These are phyloP conservation scores for Fonsecaea multimorphosa DNA, from an alignment of 2,329 filamentous ascomycete genomes.

Conservation along the genomic window DNA sequence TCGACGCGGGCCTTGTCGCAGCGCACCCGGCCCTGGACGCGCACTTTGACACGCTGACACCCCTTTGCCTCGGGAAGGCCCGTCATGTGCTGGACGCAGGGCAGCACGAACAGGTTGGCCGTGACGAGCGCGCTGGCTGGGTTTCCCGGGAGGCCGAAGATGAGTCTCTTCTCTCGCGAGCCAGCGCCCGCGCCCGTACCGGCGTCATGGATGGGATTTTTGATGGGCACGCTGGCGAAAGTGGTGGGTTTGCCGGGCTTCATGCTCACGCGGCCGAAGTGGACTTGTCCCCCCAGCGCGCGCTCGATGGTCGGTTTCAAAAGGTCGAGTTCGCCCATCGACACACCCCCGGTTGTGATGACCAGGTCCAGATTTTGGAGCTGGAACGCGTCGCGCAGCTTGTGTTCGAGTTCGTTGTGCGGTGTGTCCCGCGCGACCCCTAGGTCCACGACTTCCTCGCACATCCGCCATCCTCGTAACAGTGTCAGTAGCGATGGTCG, in stretches of 20 bases:
- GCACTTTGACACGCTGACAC: conserved; percentile 73
- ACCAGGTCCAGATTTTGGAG: conserved; percentile 71
- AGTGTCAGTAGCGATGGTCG: conserved; percentile 84
- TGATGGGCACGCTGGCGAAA: conserved; percentile 83
- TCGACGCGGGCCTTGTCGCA: conserved; percentile 80
- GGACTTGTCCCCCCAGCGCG: conserved; percentile 85
- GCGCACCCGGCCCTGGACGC: conserved; percentile 68
- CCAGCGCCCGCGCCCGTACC: conserved; percentile 32
- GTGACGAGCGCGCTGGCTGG: conserved; percentile 92
- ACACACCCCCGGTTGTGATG: conserved; percentile 91
- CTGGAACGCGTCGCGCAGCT: conserved; percentile 75
- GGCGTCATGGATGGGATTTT: conserved; percentile 44
- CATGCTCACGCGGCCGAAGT: conserved; percentile 96
- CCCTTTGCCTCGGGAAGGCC: conserved; percentile 58
- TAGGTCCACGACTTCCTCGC: conserved; percentile 72
- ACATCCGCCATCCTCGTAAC: conserved; percentile 73
- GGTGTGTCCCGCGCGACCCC: conserved; percentile 71
- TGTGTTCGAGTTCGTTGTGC: conserved; percentile 74
- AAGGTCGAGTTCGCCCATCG: conserved; percentile 96
- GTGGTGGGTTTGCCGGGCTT: conserved; percentile 98
- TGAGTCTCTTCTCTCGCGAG: conserved; percentile 63
- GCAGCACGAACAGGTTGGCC: conserved; percentile 91
- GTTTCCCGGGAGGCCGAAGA: conserved; percentile 93
- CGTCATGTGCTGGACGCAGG: conserved; percentile 74
- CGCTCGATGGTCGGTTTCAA: conserved; percentile 96